Percentiles rank a stretch among this genome's conserved stretches.
Conservation (phyloP, 2,329 filamentous ascomycete genomes). For the Chaetomiaceae sp. region DNA sequence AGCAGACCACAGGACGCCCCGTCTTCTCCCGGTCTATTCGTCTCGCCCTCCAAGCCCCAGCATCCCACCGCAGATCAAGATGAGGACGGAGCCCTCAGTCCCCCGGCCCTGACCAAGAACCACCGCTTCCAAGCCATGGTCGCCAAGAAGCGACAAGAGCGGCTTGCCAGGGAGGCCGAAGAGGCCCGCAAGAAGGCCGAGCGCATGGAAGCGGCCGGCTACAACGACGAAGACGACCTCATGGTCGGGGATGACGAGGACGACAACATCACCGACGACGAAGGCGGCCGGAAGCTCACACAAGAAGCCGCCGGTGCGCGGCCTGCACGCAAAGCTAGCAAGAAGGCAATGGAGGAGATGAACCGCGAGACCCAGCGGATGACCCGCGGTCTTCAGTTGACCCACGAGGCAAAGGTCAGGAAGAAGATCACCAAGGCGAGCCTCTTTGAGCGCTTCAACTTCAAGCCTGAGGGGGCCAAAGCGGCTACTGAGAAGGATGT, state of each 20-base stretch:
- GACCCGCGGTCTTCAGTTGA: constrained; percentile 82
- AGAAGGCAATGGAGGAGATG: constrained; percentile 93
- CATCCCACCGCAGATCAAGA: constrained; percentile 30
- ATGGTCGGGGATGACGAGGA: constrained; percentile 39
- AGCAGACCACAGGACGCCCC: constrained; percentile 19
- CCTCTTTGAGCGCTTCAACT: constrained; percentile 81
- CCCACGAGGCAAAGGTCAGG: constrained; percentile 82
- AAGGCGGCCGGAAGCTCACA: constrained; percentile 60
- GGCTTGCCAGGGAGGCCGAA: constrained; percentile 64
- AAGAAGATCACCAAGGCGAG: constrained; percentile 84
- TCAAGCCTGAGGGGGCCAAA: constrained; percentile 42
- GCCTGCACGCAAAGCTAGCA: constrained; percentile 81
- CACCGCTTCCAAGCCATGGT: constrained; percentile 65
- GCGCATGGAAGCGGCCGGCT: constrained; percentile 36
- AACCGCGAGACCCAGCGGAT: constrained; percentile 89
- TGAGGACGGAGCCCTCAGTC: constrained; percentile 38
- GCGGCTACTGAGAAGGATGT: constrained; percentile 35
- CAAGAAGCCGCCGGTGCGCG: constrained; percentile 48
- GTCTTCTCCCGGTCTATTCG: constrained; percentile 25
- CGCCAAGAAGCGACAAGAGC: constrained; percentile 67
- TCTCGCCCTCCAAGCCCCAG: constrained; percentile 27
- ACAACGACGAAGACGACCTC: constrained; percentile 38
- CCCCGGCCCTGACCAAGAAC: constrained; percentile 43
- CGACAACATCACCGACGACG: constrained; percentile 56
- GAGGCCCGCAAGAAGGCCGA: constrained; percentile 46